A percentile compares a stretch with the other conserved stretches of the same genome.
phyloP scores from a whole-genome alignment of 129 eudicot species.

The Gnaphalium uliginosum region DNA sequence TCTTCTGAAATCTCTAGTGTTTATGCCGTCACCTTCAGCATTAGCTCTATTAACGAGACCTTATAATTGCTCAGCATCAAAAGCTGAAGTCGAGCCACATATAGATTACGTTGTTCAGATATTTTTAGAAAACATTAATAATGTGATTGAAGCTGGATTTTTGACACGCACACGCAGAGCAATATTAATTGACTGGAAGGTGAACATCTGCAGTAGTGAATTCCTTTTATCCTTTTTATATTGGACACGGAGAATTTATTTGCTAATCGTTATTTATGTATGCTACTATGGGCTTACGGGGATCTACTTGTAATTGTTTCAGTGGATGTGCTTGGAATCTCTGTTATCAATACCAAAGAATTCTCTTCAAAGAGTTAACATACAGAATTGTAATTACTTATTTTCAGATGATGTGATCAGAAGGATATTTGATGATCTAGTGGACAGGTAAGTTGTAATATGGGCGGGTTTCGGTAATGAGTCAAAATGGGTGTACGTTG shows the following conservation, averaged over 20 bases:
- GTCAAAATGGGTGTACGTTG: no score
- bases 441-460: conserved; percentile 58
- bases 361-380: conserved; percentile 52
- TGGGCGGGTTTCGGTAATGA: neutral
- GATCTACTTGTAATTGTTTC: conserved; percentile 35
- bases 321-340: conserved; percentile 93
- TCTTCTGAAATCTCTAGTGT: conserved; percentile 55
- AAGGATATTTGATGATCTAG: conserved; percentile 66
- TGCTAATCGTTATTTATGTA: conserved; percentile 1
- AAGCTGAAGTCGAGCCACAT: conserved; percentile 46
- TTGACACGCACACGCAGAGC: conserved; percentile 81
- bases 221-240: neutral
- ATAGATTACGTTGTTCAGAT: conserved; percentile 61
- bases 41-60: conserved; percentile 41
- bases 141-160: conserved; percentile 56
- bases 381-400: conserved; percentile 25
- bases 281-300: conserved; percentile 1
- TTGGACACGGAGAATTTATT: neutral
- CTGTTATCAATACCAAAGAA: conserved; percentile 55
- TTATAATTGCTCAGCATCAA: conserved; percentile 24
- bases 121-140: conserved; percentile 57
- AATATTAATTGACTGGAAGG: conserved; percentile 91
- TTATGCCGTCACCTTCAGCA: conserved; percentile 43
- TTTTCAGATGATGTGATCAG: conserved; percentile 53
- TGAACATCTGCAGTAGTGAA: conserved; percentile 17